Base-by-base conservation (phyloP, 2,329 filamentous ascomycete species). In the Alternaria arbusti region DNA sequence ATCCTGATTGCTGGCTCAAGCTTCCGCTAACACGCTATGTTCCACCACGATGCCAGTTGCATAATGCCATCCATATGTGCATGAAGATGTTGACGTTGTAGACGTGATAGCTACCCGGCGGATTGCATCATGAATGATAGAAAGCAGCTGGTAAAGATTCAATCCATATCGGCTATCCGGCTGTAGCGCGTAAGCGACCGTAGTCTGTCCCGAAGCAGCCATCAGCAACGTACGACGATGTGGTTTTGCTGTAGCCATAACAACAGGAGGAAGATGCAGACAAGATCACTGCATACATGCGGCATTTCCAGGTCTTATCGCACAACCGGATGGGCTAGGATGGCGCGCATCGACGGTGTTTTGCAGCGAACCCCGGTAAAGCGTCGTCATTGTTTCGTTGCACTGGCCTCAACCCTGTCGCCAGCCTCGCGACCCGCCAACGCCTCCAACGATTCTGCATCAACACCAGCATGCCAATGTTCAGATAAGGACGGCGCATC, bases 321-420 rank as follows among this genome's bases (percentile, higher is more conserved):
- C 46, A 17, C 36, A 28, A 13, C 15, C 26, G 43, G 54, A 47
- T 13, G 40, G 20, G 44, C 54, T 57, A 57, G 54, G 23, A 40
- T 15, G 13, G 23, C n/a, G 46, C 17, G 46, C 47, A 54, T 23
- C 17, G 57, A 46, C 25, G 25, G 57, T 20, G 49, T 17, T 26
- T 26, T 49, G 40, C 36, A 32, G 44, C 26, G n/a, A 46, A 55
- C 28, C 50, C 58, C 23, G 30, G 58, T 23, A 13, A 20, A 17
- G 43, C 58, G 30, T 30, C 58, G 44, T 56, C 50, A 60, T 60
- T 49, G 30, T 44, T 47, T 45, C 17, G 44, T 52, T 12, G 28
- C 36, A 32, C 47, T 46, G 47, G 52, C 46, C 20, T 54, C 28
- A 63, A 40, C 60, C 57, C 54, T 63, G 63, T 57, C 59, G 15